Evolutionary conservation across 2,329 filamentous ascomycete genomes (phyloP).

Genomic region (Arthrobotrys conoides): DNA sequence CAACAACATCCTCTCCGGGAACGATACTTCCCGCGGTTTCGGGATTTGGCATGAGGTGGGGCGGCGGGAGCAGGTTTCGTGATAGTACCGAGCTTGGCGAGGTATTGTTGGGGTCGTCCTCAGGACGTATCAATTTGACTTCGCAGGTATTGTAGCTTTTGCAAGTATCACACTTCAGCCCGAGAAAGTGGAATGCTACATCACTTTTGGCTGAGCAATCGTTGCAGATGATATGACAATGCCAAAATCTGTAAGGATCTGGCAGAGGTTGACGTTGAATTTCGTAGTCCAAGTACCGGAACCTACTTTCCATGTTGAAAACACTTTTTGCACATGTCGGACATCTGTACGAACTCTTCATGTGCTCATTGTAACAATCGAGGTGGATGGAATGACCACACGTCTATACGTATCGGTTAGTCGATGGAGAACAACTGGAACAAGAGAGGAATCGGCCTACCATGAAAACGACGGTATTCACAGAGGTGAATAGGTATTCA

Average conservation of each 20-base stretch:
- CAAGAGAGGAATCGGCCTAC: conserved; percentile 35
- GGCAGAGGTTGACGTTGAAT: conserved; percentile 95
- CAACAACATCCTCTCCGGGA: conserved; percentile 52
- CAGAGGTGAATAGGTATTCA: conserved; percentile 95
- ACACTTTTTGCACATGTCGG: conserved; percentile 94
- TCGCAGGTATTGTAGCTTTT: conserved; percentile 79
- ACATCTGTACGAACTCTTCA: conserved; percentile 92
- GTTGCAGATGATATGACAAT: conserved; percentile 90
- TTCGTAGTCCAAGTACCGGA: conserved; percentile 88
- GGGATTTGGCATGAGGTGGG: conserved; percentile 56
- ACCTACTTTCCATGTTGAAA: conserved; percentile 97
- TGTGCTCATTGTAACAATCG: conserved; percentile 88
- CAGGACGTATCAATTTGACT: conserved; percentile 73
- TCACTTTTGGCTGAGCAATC: conserved; percentile 91
- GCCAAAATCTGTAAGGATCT: conserved; percentile 81
- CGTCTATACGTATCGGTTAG: conserved; percentile 66
- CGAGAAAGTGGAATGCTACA: conserved; percentile 93
- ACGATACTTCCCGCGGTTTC: conserved; percentile 48
- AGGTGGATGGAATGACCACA: conserved; percentile 97
- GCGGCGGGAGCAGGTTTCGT: conserved; percentile 40
- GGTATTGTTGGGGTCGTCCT: conserved; percentile 58
- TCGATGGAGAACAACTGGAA: neutral
- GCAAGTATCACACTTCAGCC: conserved; percentile 85
- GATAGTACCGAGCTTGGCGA: conserved; percentile 31
- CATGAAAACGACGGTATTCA: conserved; percentile 91